Percentiles rank a stretch among this genome's conserved stretches.
phyloP scores from a whole-genome alignment of 208 protist species.

The Trypanosoma rangeli region DNA sequence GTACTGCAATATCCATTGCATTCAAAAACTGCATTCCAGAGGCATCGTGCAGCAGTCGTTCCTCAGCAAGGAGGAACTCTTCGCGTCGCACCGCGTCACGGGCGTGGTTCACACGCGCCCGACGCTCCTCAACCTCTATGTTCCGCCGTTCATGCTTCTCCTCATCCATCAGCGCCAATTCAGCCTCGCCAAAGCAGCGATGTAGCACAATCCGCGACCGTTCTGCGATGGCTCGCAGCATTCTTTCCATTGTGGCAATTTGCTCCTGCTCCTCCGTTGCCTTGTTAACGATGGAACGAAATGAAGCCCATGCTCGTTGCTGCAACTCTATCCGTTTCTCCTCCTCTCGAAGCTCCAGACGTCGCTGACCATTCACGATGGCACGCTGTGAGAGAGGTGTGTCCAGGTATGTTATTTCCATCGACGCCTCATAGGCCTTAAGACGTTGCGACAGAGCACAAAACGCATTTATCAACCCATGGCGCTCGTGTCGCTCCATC shows the following conservation, averaged over 20 bases:
- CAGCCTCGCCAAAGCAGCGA: conserved; percentile 10
- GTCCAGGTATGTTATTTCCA: not conserved
- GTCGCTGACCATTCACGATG: not conserved
- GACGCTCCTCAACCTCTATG: conserved; percentile 11
- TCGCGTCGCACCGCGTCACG: not conserved
- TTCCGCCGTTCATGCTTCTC: conserved; percentile 11
- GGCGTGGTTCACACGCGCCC: not conserved
- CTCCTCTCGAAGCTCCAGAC: conserved; percentile 20
- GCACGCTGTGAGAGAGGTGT: not conserved
- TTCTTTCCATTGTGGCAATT: conserved; percentile 11
- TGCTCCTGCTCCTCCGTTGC: conserved; percentile 9
- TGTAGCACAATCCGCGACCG: conserved; percentile 10
- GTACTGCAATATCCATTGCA: conserved; percentile 16
- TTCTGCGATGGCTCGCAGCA: conserved; percentile 11
- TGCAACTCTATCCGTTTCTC: conserved; percentile 15
- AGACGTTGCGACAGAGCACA: not conserved
- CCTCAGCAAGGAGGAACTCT: not conserved
- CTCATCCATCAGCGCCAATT: conserved; percentile 10
- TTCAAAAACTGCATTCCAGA: conserved; percentile 6
- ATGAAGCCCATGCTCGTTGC: not conserved
- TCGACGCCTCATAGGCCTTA: not conserved
- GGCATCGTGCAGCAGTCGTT: not conserved
- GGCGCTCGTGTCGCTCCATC: conserved; percentile 2
- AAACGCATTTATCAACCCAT: not conserved
- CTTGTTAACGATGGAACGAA: conserved; percentile 6